Base-by-base conservation (phyloP, 257 asterid genomes). In the Primulina eburnea region DNA sequence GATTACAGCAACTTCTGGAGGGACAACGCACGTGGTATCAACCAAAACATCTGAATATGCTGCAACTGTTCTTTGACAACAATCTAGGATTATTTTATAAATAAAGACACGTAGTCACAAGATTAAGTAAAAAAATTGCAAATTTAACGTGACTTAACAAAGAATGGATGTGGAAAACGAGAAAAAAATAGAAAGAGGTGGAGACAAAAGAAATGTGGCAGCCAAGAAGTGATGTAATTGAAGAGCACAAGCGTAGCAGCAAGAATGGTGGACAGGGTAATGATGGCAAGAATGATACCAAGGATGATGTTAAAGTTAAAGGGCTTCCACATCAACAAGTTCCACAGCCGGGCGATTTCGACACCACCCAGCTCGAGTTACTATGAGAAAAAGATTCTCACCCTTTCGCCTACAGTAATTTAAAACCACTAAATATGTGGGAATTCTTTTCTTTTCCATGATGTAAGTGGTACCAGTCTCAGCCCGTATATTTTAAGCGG, bases 271-370 rank as follows among this genome's bases (percentile, higher is more conserved):
- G 43, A 10, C 37, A 21, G 33, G 33, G 21, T 24, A 26, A 37
- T 12, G 72, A 73, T 8, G 67, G 63, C 17, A 67, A 70, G 29
- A 71, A 62, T 53, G 24, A 59, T 29, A 53, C 57, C 32, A 64
- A 70, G 29, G 37, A 75, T 20, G n/a, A 30, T 5, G 57, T 24
- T 26, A 59, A 62, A 43, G 75, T 68, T 33, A 80, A 74, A 56
- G 75, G 77, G 21, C 80, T 80, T 74, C 80, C 82, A 40, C 76
- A 67, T 63, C 74, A 74, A 74, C 78, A 77, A 70, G 80, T 71
- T 63, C 82, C 82, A 40, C 82, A 77, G 56, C 74, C 78, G 47
- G 64, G 64, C 56, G 72, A 71, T 72, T 78, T 77, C 74, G 75
- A 62, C 76, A 16, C 78, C 6, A 14, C 57, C 21, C 57, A 4